Conservation (phyloP, 2,329 filamentous ascomycete species). For the Cladosporium sp. region DNA sequence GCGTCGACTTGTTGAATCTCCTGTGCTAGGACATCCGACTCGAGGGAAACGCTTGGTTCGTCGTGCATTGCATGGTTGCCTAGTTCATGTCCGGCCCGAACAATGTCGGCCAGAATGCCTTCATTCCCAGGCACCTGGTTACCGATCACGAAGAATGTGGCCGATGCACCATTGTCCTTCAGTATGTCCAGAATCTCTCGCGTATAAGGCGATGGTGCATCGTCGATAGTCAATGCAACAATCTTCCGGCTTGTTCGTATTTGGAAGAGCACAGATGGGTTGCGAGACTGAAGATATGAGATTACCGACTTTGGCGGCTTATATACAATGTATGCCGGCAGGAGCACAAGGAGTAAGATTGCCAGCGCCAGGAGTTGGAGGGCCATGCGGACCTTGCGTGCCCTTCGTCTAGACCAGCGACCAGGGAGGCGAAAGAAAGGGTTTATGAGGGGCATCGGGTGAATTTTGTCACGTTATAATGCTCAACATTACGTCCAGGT, state of each 20-base stretch:
- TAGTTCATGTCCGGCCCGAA: constrained; percentile 56
- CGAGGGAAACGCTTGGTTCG: constrained; percentile 65
- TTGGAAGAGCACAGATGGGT: constrained; percentile 77
- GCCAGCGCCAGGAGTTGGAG: constrained; percentile 22
- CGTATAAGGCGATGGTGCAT: constrained; percentile 73
- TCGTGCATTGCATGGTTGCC: constrained; percentile 89
- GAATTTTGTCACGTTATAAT: not conserved
- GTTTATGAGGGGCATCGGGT: constrained; percentile 28
- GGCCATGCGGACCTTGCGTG: constrained; percentile 29
- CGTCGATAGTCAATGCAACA: constrained; percentile 81
- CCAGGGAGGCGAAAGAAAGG: constrained; percentile 31
- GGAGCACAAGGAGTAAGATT: constrained; percentile 25
- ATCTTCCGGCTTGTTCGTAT: constrained; percentile 58
- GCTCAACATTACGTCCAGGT: not conserved
- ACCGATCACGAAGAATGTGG: constrained; percentile 88
- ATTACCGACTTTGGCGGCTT: constrained; percentile 73
- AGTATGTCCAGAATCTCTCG: constrained; percentile 65
- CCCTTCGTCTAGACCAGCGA: constrained; percentile 28
- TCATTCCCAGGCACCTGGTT: constrained; percentile 60
- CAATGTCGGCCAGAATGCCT: constrained; percentile 46
- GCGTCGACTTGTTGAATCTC: constrained; percentile 65
- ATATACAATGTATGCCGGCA: constrained; percentile 67
- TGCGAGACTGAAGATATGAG: constrained; percentile 63
- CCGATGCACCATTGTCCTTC: constrained; percentile 60
- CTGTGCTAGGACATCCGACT: constrained; percentile 53